Conservation (phyloP, 2,329 filamentous ascomycete species). For the Claviceps citrina region DNA sequence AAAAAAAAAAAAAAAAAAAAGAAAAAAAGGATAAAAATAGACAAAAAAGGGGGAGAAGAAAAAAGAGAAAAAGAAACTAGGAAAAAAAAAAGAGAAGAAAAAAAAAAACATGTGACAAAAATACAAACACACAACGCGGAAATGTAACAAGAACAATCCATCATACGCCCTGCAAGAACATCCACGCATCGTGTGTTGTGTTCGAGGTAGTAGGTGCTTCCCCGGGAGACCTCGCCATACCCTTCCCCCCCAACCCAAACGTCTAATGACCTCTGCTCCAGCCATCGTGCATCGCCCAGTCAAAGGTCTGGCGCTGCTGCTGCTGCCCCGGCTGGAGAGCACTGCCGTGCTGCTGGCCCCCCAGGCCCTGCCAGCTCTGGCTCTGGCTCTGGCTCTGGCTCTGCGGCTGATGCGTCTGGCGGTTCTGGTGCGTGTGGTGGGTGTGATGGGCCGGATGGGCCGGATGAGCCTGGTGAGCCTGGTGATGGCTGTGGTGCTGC, state of each 20-base stretch:
- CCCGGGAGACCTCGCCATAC: too few species aligned
- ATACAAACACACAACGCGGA: too few species aligned
- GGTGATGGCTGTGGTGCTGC: background rate
- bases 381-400: slow-evolving; percentile 1
- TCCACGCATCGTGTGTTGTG: background rate
- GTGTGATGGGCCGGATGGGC: background rate
- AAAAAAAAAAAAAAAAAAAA: background rate
- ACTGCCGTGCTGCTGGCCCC: background rate
- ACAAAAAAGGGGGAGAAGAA: background rate
- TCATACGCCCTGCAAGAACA: background rate
- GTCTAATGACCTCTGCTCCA: slow-evolving; percentile 3
- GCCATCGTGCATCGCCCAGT: slow-evolving; percentile 5
- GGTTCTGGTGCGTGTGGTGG: background rate
- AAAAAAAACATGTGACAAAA: background rate
- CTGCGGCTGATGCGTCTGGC: background rate
- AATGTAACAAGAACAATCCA: too few species aligned
- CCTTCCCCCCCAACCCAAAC: background rate
- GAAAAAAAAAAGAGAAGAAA: background rate
- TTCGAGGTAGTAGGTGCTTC: too few species aligned
- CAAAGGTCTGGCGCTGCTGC: slow-evolving; percentile 1
- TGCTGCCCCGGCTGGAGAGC: background rate
- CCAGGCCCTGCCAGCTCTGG: background rate
- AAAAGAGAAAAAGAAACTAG: background rate
- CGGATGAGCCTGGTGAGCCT: background rate
- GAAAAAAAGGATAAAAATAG: background rate